phyloP scores from a whole-genome alignment of 768 basidiomycete species.

The Tulasnella sp. region DNA sequence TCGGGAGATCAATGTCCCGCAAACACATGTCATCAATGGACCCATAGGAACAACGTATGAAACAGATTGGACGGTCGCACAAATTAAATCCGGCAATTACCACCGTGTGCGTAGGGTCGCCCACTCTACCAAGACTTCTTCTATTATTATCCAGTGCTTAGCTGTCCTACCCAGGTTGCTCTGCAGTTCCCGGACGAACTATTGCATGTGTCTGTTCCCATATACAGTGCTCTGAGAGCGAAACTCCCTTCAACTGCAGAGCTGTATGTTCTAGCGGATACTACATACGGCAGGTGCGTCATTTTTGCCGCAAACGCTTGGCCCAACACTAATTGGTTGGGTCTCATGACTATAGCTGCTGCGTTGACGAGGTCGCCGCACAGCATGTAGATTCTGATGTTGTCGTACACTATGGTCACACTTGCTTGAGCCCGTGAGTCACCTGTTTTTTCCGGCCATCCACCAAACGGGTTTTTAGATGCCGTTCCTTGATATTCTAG shows the following conservation, averaged over 20 bases:
- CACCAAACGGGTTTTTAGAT: background rate
- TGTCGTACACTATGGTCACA: conserved; percentile 92
- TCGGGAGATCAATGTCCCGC: conserved; percentile 40
- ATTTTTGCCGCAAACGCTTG: background rate
- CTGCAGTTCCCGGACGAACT: conserved; percentile 96
- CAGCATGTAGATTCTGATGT: conserved; percentile 88
- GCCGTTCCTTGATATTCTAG: conserved; percentile 33
- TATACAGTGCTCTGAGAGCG: conserved; percentile 57
- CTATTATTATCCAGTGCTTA: background rate
- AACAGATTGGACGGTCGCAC: conserved; percentile 50
- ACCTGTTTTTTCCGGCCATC: background rate
- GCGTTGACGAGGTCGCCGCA: conserved; percentile 92
- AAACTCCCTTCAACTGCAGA: conserved; percentile 40
- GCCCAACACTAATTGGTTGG: background rate
- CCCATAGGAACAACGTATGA: conserved; percentile 61
- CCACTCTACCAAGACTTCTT: background rate
- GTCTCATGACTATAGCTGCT: conserved; percentile 52
- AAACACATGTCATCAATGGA: conserved; percentile 29
- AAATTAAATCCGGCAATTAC: conserved; percentile 52
- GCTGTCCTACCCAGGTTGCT: conserved; percentile 46
- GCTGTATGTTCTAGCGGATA: conserved; percentile 90
- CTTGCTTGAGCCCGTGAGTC: conserved; percentile 82
- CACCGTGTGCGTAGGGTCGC: conserved; percentile 46
- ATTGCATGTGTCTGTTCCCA: conserved; percentile 72
- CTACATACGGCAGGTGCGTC: conserved; percentile 89